These are phyloP conservation scores for Pseudonitzschia multistriata DNA, from an alignment of 108 stramenopile species.

Conservation along the genomic window DNA sequence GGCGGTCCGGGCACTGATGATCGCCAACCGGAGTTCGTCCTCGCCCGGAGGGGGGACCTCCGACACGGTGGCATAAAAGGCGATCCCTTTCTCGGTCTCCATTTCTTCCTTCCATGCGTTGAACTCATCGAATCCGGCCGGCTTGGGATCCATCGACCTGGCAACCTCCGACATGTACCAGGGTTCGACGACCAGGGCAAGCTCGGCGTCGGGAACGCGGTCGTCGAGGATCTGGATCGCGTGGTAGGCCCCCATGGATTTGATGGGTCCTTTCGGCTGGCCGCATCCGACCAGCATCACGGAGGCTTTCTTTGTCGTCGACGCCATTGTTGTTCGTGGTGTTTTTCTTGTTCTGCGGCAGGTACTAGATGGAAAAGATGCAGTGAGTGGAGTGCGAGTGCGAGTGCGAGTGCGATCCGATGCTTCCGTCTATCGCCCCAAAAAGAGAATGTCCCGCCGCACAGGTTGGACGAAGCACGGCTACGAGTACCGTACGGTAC, in stretches of 20 bases:
- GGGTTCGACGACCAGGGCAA: slow-evolving; percentile 64
- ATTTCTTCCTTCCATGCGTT: slow-evolving; percentile 30
- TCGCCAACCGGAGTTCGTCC: slow-evolving; percentile 27
- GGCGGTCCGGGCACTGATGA: slow-evolving; percentile 67
- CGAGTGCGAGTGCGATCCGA: no score
- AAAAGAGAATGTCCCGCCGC: no score
- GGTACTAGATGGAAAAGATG: no score
- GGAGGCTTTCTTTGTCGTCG: slow-evolving; percentile 10
- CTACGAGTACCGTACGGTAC: no score
- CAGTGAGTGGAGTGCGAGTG: no score
- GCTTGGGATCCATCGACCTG: slow-evolving; percentile 11
- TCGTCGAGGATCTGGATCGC: slow-evolving; percentile 68
- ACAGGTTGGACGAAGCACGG: no score
- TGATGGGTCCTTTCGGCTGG: slow-evolving; percentile 66
- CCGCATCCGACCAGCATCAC: slow-evolving; percentile 71
- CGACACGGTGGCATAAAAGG: slow-evolving; percentile 39
- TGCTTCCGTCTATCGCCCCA: no score
- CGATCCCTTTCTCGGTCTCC: slow-evolving; percentile 29
- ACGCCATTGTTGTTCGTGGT: neutral
- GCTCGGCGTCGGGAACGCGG: slow-evolving; percentile 32
- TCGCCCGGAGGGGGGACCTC: slow-evolving; percentile 40
- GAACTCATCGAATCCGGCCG: slow-evolving; percentile 46
- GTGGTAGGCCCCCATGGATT: slow-evolving; percentile 89
- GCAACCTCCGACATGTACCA: slow-evolving; percentile 52
- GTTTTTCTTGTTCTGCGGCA: neutral